Evolutionary conservation across 352 stramenopile species (phyloP).

Genomic region (Phytophthora agathidicida): DNA sequence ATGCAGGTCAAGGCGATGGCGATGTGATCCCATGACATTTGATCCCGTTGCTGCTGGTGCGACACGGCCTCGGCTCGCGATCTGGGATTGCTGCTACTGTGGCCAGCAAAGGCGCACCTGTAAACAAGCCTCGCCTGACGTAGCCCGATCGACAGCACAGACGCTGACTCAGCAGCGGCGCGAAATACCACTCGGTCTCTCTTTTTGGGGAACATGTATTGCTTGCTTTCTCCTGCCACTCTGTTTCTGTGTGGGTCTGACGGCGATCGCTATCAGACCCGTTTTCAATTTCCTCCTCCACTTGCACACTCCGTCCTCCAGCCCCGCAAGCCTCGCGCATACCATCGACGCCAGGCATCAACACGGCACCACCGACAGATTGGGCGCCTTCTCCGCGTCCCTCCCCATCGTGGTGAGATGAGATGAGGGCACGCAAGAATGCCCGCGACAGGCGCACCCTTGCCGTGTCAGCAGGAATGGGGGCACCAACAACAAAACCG

Average conservation of each 20-base stretch:
- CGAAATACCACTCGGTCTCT: conserved; percentile 11
- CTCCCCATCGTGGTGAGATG: conserved; percentile 17
- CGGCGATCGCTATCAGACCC: too few relatives aligned
- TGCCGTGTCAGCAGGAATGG: conserved; percentile 6
- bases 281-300: neutral
- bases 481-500: conserved; percentile 35
- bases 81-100: conserved; percentile 13
- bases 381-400: conserved; percentile 10
- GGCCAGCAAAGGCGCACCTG: conserved; percentile 3
- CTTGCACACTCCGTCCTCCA: neutral
- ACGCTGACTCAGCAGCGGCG: conserved; percentile 15
- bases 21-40: neutral
- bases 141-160: neutral
- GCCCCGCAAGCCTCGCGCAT: neutral
- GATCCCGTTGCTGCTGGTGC: neutral
- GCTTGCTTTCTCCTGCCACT: conserved; percentile 21
- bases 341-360: conserved; percentile 4
- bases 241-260: conserved; percentile 13
- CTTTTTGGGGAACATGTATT: conserved; percentile 30
- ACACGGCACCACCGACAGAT: conserved; percentile 5
- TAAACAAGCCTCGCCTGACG: conserved; percentile 4
- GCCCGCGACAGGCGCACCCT: conserved; percentile 1
- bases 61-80: conserved; percentile 8
- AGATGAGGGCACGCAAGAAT: conserved; percentile 22
- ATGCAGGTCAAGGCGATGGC: neutral